Evolutionary conservation across 2,329 filamentous ascomycete genomes (phyloP).

Genomic region (Aspergillus sp.): DNA sequence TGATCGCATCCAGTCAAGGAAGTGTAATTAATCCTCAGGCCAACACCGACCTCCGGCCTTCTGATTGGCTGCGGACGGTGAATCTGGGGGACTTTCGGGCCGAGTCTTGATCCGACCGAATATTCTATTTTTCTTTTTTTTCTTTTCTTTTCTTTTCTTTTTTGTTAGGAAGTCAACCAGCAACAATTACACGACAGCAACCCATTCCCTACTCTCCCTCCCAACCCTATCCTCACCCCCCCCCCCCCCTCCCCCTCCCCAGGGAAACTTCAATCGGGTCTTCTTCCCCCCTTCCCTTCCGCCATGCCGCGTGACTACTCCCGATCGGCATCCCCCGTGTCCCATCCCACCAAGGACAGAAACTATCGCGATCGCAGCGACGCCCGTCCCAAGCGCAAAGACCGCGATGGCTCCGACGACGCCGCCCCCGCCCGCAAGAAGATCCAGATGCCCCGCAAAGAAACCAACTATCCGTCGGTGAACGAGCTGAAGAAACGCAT

Average conservation of each 20-base stretch:
- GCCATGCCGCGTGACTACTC: conserved; percentile 18
- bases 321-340: conserved; percentile 7
- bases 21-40: too few relatives aligned
- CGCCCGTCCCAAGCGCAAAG: conserved; percentile 28
- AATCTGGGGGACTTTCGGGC: conserved; percentile 28
- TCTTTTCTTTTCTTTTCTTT: not conserved
- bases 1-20: too few relatives aligned
- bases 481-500: conserved; percentile 57
- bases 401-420: conserved; percentile 27
- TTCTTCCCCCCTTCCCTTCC: not conserved
- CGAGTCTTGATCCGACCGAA: conserved; percentile 29
- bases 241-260: too few relatives aligned
- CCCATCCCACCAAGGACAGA: conserved; percentile 4
- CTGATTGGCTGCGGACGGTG: conserved; percentile 26
- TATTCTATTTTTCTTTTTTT: conserved; percentile 6
- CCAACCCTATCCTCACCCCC: not conserved
- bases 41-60: conserved; percentile 3
- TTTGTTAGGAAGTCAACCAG: not conserved
- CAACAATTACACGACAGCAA: not conserved
- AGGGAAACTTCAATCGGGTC: not conserved
- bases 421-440: conserved; percentile 29
- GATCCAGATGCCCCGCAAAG: conserved; percentile 21
- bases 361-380: conserved; percentile 21
- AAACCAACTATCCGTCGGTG: conserved; percentile 36
- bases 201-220: not conserved